Conservation (phyloP, 2,329 filamentous ascomycete species). For the Aureobasidium sp. region DNA sequence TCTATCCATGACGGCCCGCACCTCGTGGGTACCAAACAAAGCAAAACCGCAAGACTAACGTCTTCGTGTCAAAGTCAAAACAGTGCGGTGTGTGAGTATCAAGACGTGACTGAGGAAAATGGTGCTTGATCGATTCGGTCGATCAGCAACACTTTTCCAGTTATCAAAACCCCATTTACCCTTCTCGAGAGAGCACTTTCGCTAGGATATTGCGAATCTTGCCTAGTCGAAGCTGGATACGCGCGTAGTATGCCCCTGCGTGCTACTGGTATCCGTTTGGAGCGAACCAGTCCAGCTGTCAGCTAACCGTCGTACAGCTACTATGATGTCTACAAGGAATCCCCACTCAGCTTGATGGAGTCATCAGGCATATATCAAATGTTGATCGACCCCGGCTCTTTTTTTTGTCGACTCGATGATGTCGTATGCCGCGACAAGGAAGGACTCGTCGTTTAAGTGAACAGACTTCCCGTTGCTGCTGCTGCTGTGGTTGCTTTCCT, state of each 20-base stretch:
- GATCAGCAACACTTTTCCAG: not conserved
- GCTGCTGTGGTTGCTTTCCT: constrained; percentile 6
- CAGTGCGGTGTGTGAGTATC: not conserved
- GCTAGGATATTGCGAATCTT: no score
- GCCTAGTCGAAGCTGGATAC: not conserved
- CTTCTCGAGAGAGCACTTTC: not conserved
- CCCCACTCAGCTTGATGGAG: not conserved
- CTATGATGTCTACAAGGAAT: not conserved
- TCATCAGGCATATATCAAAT: constrained; percentile 1
- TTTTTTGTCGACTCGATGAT: not conserved
- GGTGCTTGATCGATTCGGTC: not conserved
- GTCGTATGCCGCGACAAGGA: constrained; percentile 10
- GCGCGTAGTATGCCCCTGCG: not conserved
- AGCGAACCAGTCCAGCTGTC: not conserved
- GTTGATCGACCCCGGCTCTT: not conserved
- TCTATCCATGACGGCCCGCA: not conserved
- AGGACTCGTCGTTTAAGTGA: not conserved
- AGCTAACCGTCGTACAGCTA: constrained; percentile 7
- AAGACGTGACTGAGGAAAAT: not conserved
- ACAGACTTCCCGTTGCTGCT: not conserved
- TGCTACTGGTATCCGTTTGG: not conserved
- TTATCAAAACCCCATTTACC: not conserved
- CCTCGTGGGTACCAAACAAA: constrained; percentile 7
- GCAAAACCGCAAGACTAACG: not conserved
- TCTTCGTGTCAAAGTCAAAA: not conserved